Evolutionary conservation across 352 stramenopile genomes (phyloP).

Genomic region (Pythium sp.): DNA sequence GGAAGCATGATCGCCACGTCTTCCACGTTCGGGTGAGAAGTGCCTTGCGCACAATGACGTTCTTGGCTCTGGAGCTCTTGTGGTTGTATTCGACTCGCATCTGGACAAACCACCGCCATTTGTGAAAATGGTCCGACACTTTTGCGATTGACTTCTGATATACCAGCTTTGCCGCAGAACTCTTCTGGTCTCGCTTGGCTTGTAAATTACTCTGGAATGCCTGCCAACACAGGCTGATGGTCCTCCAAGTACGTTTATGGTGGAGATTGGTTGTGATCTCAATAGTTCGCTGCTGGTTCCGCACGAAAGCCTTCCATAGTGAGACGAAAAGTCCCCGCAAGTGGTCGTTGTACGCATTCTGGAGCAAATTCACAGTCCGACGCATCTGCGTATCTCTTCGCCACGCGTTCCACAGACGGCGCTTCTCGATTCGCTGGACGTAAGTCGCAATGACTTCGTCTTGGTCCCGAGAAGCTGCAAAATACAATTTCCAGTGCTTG

Average conservation of each 20-base stretch:
- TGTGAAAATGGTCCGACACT: background rate
- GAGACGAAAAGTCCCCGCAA: background rate
- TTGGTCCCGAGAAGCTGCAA: background rate
- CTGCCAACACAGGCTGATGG: slow-evolving; percentile 2
- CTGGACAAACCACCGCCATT: background rate
- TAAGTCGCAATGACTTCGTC: background rate
- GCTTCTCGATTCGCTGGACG: background rate
- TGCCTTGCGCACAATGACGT: background rate
- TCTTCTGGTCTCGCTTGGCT: background rate
- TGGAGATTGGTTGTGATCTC: background rate
- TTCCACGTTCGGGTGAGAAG: background rate
- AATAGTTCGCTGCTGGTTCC: background rate
- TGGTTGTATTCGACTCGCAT: background rate
- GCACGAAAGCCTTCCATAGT: background rate
- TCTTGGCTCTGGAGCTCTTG: background rate
- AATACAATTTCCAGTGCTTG: background rate
- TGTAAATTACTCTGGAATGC: background rate
- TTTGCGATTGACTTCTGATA: background rate
- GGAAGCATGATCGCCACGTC: slow-evolving; percentile 6
- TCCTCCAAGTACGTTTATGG: background rate
- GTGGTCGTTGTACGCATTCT: background rate
- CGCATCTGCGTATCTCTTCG: background rate
- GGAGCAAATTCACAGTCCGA: background rate
- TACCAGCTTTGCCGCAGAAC: background rate
- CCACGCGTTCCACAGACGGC: slow-evolving; percentile 5